Evolutionary conservation across 116 monocot species (phyloP), one percentile per base, ranked within the genome.

Genomic region (Cymodocea nodosa): DNA sequence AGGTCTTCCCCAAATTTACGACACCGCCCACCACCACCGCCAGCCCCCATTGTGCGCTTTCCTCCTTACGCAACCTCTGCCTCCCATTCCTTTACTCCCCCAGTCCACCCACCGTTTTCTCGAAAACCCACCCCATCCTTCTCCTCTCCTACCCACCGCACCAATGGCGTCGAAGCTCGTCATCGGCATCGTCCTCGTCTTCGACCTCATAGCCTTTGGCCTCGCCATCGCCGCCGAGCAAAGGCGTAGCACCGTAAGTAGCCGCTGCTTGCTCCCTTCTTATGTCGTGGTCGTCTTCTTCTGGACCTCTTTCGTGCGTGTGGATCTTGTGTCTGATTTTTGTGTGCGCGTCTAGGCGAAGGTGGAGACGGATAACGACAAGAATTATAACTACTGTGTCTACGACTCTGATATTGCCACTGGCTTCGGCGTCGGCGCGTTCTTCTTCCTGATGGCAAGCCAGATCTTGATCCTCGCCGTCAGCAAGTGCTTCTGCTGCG

Each of bases 321-420:
- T 65, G 13, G 51, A 59, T 72, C 30, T 51, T 19, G 40, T 23
- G 23, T 64, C 24, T 12, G 37, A 6, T 55, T 44, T 50, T n/a
- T 15, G 59, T 22, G 25, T 59, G 13, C 25, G 23, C 24, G 59
- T 24, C 13, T 23, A 95, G 95, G 95, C 83, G 17, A 56, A n/a
- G 30, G 76, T 82, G 60, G 71, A 74, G 49, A 4, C 76, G 44
- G 88, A 97, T 67, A 3, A 0, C 9, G 75, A 83, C 71, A 77
- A 91, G 85, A 51, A 79, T n/a, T 97, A 97, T 81, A 69, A 23
- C 9, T 84, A 83, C 86, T 99, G 98, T 84, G 84, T 86, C 10
- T 99, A 99, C 73, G 77, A 92, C 65, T 99, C 92, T 12, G 98
- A 99, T 63, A 83, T 92, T 35, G 73, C 98, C n/a, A 89, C 98